Conservation (phyloP, 176 grass and related monocot species). For the Paspalum notatum region DNA sequence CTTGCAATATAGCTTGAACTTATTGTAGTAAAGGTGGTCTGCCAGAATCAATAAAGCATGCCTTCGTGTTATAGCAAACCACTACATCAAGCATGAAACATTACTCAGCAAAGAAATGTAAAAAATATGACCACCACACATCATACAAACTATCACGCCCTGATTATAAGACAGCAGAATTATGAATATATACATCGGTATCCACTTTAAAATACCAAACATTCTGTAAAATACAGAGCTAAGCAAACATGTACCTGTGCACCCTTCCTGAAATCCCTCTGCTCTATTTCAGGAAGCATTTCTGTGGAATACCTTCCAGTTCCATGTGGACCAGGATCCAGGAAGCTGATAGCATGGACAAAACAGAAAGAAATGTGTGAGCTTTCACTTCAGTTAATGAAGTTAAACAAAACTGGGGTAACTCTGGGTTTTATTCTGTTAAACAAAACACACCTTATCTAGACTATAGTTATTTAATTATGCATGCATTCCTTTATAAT, state of each 20-base stretch:
- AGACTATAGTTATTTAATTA: slow-evolving; percentile 19
- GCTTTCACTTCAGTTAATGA: slow-evolving; percentile 7
- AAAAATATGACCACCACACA: slow-evolving; percentile 5
- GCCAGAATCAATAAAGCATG: slow-evolving; percentile 94
- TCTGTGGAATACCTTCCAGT: slow-evolving; percentile 83
- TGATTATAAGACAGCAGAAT: background rate
- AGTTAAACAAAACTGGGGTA: slow-evolving; percentile 15
- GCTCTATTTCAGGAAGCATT: slow-evolving; percentile 87
- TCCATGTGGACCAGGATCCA: slow-evolving; percentile 98
- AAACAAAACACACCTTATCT: slow-evolving; percentile 25
- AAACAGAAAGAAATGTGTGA: slow-evolving; percentile 9
- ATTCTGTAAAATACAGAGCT: slow-evolving; percentile 28
- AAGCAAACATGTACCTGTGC: slow-evolving; percentile 63
- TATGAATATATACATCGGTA: background rate
- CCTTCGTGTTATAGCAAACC: slow-evolving; percentile 95
- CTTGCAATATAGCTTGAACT: slow-evolving; percentile 99
- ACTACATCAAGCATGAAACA: slow-evolving; percentile 58
- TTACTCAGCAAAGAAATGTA: slow-evolving; percentile 38
- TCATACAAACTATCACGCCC: background rate
- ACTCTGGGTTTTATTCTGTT: background rate
- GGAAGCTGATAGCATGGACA: slow-evolving; percentile 63
- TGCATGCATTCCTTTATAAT: slow-evolving; percentile 22
- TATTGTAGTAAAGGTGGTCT: slow-evolving; percentile 85
- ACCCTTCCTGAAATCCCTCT: slow-evolving; percentile 93
- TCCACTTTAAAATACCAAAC: slow-evolving; percentile 1